Evolutionary conservation across 164 flowering plant genomes (phyloP).

Genomic region (Liriodendron chinense): DNA sequence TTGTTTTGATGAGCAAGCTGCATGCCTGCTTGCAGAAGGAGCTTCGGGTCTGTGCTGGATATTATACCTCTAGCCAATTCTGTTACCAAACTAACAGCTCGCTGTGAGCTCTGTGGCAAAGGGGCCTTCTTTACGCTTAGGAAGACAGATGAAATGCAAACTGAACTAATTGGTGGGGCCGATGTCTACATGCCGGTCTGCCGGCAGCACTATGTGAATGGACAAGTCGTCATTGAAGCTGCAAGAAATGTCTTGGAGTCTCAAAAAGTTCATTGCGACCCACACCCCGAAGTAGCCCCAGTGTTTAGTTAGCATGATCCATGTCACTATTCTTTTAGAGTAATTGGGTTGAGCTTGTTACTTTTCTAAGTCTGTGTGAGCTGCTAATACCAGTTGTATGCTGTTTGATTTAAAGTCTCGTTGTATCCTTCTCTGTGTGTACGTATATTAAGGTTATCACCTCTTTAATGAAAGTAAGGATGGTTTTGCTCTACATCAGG

Average conservation of each 20-base stretch:
- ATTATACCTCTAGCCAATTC: constrained; percentile 85
- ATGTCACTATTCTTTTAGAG: not conserved
- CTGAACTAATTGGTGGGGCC: constrained; percentile 83
- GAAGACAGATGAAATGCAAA: constrained; percentile 60
- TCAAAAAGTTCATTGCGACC: constrained; percentile 15
- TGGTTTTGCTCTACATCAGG: not conserved
- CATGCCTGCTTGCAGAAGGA: constrained; percentile 51
- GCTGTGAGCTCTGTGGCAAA: constrained; percentile 87
- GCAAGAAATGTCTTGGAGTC: constrained; percentile 35
- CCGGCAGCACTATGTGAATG: constrained; percentile 74
- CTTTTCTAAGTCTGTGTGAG: not conserved
- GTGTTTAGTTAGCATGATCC: constrained; percentile 16
- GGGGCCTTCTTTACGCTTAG: constrained; percentile 78
- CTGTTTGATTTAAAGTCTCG: not conserved
- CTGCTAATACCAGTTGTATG: not conserved
- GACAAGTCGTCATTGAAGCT: constrained; percentile 54
- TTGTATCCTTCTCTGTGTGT: not conserved
- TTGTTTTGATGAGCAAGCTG: not conserved
- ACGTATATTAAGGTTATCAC: not conserved
- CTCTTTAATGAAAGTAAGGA: not conserved
- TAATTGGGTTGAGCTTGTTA: not conserved
- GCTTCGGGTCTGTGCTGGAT: constrained; percentile 87
- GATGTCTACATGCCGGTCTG: constrained; percentile 97
- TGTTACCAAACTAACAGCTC: constrained; percentile 79
- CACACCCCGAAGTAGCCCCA: constrained; percentile 32